A percentile compares a stretch with the other conserved stretches of the same genome.
Evolutionary conservation across 116 monocot species (phyloP).

Genomic region (Posidonia oceanica): DNA sequence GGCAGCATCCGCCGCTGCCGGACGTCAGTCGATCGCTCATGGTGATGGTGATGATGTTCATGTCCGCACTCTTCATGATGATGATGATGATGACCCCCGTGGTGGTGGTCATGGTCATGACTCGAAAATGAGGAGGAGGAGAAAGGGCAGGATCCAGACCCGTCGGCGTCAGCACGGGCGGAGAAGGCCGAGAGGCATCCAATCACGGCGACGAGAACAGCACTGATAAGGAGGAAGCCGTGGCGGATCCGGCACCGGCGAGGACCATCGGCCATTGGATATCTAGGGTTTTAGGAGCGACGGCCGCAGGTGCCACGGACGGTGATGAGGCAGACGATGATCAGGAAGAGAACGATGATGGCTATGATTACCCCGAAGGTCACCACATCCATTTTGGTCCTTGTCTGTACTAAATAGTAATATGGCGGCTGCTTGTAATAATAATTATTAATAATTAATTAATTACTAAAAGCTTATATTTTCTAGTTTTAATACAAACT

Average conservation of each 20-base stretch:
- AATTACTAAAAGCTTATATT: too few relatives aligned
- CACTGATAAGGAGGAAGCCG: neutral
- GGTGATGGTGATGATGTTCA: slow-evolving; percentile 17
- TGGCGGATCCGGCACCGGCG: too few relatives aligned
- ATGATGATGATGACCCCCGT: neutral
- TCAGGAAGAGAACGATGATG: slow-evolving; percentile 49
- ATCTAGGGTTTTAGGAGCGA: slow-evolving; percentile 3
- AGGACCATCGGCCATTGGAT: neutral
- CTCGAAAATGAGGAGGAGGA: neutral
- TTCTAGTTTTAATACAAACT: too few relatives aligned
- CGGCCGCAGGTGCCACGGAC: slow-evolving; percentile 41
- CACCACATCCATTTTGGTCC: neutral
- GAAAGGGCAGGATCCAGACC: slow-evolving; percentile 8
- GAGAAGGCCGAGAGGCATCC: slow-evolving; percentile 3
- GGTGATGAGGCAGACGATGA: slow-evolving; percentile 54
- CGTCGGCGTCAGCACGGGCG: slow-evolving; percentile 2
- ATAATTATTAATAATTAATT: too few relatives aligned
- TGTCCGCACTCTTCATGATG: slow-evolving; percentile 4
- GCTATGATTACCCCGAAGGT: slow-evolving; percentile 28
- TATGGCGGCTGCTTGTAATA: too few relatives aligned
- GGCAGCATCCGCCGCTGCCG: slow-evolving; percentile 35
- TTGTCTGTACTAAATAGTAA: too few relatives aligned
- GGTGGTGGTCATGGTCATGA: slow-evolving; percentile 4
- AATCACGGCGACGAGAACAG: slow-evolving; percentile 8
- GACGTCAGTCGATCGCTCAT: slow-evolving; percentile 10